Conservation (phyloP, 176 grass and related monocot species). For the Luzula sylvatica region DNA sequence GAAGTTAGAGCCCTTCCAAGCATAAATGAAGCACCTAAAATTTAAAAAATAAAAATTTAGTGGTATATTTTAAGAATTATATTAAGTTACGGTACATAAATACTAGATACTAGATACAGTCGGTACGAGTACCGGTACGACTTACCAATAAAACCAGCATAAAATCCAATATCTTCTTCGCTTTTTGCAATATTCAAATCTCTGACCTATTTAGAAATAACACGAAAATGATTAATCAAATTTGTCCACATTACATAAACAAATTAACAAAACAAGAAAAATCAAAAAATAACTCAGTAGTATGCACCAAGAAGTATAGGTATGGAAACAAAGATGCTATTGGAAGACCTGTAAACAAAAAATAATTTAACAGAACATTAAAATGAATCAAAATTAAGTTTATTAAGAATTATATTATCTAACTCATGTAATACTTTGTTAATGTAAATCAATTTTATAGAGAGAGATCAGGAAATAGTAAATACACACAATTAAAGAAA, state of each 20-base stretch:
- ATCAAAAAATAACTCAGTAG: neutral
- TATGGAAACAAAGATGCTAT: slow-evolving; percentile 71
- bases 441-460: no score
- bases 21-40: slow-evolving; percentile 66
- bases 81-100: neutral
- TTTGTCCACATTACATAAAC: neutral
- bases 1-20: slow-evolving; percentile 49
- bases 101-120: no score
- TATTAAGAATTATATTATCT: no score
- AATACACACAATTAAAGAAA: no score
- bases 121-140: neutral
- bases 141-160: slow-evolving; percentile 80
- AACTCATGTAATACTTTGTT: no score
- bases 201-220: slow-evolving; percentile 42
- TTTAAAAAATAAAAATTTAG: slow-evolving; percentile 11
- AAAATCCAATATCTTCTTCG: slow-evolving; percentile 91
- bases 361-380: no score
- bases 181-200: slow-evolving; percentile 62
- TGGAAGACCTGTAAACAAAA: slow-evolving; percentile 48
- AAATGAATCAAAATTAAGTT: neutral
- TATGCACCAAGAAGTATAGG: slow-evolving; percentile 66
- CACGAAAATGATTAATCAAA: neutral
- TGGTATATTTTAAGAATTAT: neutral
- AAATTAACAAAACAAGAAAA: no score
- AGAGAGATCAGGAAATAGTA: no score